Percentiles rank a stretch among this genome's conserved stretches.
Conservation (phyloP, 2,329 filamentous ascomycete species). For the Penicillium sp. region DNA sequence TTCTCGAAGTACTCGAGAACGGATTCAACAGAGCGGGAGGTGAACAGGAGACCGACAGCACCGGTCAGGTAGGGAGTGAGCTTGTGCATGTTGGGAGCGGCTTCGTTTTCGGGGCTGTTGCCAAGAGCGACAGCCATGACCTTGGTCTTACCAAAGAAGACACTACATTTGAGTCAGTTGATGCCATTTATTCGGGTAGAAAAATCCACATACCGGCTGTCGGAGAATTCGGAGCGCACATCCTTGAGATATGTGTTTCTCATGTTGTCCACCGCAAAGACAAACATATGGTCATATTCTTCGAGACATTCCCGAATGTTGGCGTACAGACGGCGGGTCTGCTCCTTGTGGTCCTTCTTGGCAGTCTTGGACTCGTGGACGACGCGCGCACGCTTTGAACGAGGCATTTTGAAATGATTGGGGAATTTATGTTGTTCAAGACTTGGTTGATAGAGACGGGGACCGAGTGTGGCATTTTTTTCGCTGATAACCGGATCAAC, state of each 20-base stretch:
- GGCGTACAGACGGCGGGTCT: slow-evolving; percentile 80
- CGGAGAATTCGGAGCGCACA: slow-evolving; percentile 77
- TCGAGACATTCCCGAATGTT: slow-evolving; percentile 83
- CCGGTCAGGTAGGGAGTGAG: slow-evolving; percentile 71
- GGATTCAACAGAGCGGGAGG: slow-evolving; percentile 67
- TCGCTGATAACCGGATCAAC: slow-evolving; percentile 40
- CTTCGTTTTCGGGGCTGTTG: slow-evolving; percentile 70
- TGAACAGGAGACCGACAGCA: slow-evolving; percentile 87
- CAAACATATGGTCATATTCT: slow-evolving; percentile 85
- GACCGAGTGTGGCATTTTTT: slow-evolving; percentile 31
- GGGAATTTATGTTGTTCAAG: slow-evolving; percentile 13
- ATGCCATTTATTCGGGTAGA: neutral
- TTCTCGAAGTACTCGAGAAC: slow-evolving; percentile 70
- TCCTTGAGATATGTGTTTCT: slow-evolving; percentile 95
- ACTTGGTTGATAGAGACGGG: slow-evolving; percentile 21
- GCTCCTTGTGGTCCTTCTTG: slow-evolving; percentile 90
- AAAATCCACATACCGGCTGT: slow-evolving; percentile 66
- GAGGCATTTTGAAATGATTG: slow-evolving; percentile 68
- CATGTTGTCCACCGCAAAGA: slow-evolving; percentile 95
- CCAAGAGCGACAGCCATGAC: slow-evolving; percentile 97
- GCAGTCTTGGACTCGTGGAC: slow-evolving; percentile 86
- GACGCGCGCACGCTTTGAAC: slow-evolving; percentile 88
- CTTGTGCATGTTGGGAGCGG: slow-evolving; percentile 71
- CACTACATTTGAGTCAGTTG: slow-evolving; percentile 40
- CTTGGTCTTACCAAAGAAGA: slow-evolving; percentile 99